phyloP scores from a whole-genome alignment of 2,329 filamentous ascomycete genomes.

The Hypoxylon sp. region DNA sequence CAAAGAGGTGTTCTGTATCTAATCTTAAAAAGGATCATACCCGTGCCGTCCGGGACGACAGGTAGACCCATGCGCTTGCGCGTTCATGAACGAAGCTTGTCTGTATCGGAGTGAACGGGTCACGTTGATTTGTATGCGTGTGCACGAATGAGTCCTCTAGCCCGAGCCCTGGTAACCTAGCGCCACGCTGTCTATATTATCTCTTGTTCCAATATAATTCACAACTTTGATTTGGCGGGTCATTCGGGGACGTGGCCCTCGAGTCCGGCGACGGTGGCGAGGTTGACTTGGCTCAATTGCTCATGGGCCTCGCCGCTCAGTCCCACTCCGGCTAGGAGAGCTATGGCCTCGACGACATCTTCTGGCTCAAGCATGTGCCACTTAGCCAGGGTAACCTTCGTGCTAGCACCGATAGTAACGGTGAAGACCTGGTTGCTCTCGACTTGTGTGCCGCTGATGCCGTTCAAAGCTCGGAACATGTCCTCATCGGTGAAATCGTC shows the following conservation, averaged over 20 bases:
- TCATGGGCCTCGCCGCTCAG: constrained; percentile 54
- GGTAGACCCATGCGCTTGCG: background rate
- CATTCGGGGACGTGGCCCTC: constrained; percentile 65
- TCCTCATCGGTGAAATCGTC: constrained; percentile 99
- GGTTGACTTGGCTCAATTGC: constrained; percentile 65
- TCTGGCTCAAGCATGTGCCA: constrained; percentile 91
- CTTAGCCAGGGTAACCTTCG: constrained; percentile 88
- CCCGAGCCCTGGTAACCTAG: constrained; percentile 27
- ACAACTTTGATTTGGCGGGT: constrained; percentile 32
- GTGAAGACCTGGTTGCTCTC: constrained; percentile 81
- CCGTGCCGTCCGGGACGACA: background rate
- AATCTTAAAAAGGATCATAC: constrained; percentile 11
- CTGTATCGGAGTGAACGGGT: constrained; percentile 5
- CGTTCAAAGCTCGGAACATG: constrained; percentile 87
- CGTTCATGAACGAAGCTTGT: constrained; percentile 7
- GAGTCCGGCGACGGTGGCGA: constrained; percentile 66
- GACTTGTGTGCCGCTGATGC: constrained; percentile 65
- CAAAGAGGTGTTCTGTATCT: background rate
- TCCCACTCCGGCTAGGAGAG: constrained; percentile 65
- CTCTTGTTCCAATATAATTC: constrained; percentile 26
- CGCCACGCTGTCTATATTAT: constrained; percentile 38
- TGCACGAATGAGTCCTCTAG: constrained; percentile 31
- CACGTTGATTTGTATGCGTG: constrained; percentile 13
- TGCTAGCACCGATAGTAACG: constrained; percentile 90
- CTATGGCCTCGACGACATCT: constrained; percentile 81